These are phyloP conservation scores for Desmodesmus armatus DNA, from an alignment of 139 green algal species.

Conservation along the genomic window DNA sequence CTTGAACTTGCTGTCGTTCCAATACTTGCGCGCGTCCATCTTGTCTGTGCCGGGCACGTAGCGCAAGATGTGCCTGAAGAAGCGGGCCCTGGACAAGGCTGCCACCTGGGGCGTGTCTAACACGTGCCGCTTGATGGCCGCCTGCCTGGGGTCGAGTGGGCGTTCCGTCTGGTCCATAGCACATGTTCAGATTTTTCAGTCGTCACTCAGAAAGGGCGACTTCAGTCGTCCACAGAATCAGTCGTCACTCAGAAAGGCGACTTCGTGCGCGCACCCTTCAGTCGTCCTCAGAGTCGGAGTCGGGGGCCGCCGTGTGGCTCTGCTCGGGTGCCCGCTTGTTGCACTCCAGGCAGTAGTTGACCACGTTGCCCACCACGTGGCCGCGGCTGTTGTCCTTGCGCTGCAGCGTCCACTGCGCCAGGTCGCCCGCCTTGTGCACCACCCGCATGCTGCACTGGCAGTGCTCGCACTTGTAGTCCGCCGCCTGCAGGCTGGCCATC, in stretches of 20 bases:
- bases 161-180: too few species aligned
- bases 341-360: not conserved
- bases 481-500: not conserved
- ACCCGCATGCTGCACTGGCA: not conserved
- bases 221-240: not conserved
- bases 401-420: not conserved
- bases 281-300: not conserved
- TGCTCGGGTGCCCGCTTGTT: not conserved
- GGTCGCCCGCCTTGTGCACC: not conserved
- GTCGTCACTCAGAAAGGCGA: not conserved
- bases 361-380: not conserved
- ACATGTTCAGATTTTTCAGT: too few species aligned
- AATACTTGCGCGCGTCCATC: not conserved
- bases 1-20: conserved; percentile 1
- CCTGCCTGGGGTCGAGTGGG: too few species aligned
- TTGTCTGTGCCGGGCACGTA: too few species aligned
- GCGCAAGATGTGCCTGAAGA: not conserved
- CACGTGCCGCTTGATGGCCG: too few species aligned
- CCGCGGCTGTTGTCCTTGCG: not conserved
- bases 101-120: too few species aligned
- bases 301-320: not conserved
- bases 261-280: not conserved
- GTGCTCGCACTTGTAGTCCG: not conserved
- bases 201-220: too few species aligned
- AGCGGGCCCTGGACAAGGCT: not conserved